Base-by-base conservation (phyloP, 2,329 filamentous ascomycete genomes). In the Metarhizium sp. region DNA sequence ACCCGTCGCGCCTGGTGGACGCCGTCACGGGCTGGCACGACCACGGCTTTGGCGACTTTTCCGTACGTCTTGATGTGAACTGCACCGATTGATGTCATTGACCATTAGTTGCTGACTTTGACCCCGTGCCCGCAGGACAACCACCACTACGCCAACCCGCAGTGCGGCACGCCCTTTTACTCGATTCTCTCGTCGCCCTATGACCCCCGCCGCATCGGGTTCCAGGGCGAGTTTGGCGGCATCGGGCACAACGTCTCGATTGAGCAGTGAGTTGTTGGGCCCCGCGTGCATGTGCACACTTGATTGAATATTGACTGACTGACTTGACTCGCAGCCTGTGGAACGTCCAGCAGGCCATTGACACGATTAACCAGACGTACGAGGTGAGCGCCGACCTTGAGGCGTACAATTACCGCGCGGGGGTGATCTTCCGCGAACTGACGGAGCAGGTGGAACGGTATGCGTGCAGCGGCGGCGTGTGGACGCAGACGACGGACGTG, bases 401-500 rank as follows among this genome's bases (percentile, higher is more conserved):
- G 0, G 73, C 77, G 0, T 89, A 85, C 78, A 88, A 88, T 67
- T 85, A 85, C 65, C 82, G 86, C 51, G 78, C 80, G 0, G 77
- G 84, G 46, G 61, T 77, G 16, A 73, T 88, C 1, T 78, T 86
- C 29, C 73, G 75, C 2, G 84, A 87, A 61, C 74, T 87, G 3
- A 76, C 78, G 42, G 79, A 85, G 54, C 76, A 86, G 63, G 79
- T 87, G 36, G 74, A 80, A 56, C 69, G 69, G 11, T 88, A 76
- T 55, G 75, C 80, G 0, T 89, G 86, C 69, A 86, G 80, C 38
- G 86, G 81, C 0, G 86, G 79, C 11, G 78, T 89, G 0, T 89
- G 84, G 78, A 89, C 86, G 1, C 86, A 89, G 71, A 89, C 85
- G 0, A 87, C 83, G 0, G 86, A 89, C 61, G 86, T 89, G 0